These are phyloP conservation scores for Cryphonectria japonica DNA, from an alignment of 2,329 filamentous ascomycete species.

Conservation along the genomic window DNA sequence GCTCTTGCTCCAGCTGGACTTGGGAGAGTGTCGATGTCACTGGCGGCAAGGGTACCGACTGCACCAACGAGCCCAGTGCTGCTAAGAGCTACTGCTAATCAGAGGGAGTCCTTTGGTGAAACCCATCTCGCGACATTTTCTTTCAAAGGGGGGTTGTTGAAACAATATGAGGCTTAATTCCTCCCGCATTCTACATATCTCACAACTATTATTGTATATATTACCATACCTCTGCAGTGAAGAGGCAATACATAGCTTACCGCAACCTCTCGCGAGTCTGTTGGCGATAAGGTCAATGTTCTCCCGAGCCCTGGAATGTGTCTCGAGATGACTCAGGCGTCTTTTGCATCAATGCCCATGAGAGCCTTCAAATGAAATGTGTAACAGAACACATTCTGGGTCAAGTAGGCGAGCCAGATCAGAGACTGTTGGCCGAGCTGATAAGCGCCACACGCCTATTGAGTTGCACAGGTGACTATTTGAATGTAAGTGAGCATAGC, in stretches of 20 bases:
- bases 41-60: conserved; percentile 8
- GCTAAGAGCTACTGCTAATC: not conserved
- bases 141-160: not conserved
- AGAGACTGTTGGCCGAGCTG: too few relatives aligned
- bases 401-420: too few relatives aligned
- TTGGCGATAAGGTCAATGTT: not conserved
- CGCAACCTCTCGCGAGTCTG: not conserved
- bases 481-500: not conserved
- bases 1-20: conserved; percentile 11
- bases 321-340: too few relatives aligned
- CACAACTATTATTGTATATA: not conserved
- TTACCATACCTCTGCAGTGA: not conserved
- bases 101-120: not conserved
- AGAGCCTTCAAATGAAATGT: too few relatives aligned
- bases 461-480: not conserved
- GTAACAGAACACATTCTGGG: too few relatives aligned
- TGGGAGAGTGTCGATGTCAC: not conserved
- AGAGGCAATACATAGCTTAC: not conserved
- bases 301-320: too few relatives aligned
- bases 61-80: conserved; percentile 4
- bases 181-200: not conserved
- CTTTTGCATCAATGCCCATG: too few relatives aligned
- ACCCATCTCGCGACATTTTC: not conserved
- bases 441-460: not conserved
- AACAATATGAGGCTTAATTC: too few relatives aligned